Percentiles rank a stretch among this genome's conserved stretches.
Evolutionary conservation across 805 yeast genomes (phyloP).

Genomic region (Myxozyma udenii): DNA sequence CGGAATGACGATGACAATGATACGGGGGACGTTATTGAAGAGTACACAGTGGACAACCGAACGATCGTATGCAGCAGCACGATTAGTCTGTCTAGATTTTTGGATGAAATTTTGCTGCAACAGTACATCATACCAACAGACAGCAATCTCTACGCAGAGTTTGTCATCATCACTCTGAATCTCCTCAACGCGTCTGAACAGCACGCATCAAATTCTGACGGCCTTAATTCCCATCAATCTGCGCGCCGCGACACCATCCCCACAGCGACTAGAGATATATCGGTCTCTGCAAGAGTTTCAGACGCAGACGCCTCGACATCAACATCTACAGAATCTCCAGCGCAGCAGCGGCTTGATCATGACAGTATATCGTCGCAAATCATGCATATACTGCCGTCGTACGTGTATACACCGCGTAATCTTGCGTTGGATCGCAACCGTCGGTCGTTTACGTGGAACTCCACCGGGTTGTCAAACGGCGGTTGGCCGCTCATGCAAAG

Average conservation of each 20-base stretch:
- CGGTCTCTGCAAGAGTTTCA: not conserved
- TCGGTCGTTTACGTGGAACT: constrained; percentile 15
- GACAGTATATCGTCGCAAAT: constrained; percentile 1
- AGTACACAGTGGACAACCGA: constrained; percentile 2
- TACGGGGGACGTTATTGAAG: constrained; percentile 1
- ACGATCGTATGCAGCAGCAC: constrained; percentile 11
- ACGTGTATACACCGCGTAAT: constrained; percentile 18
- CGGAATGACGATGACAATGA: not conserved
- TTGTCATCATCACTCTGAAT: constrained; percentile 19
- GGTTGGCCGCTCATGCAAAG: constrained; percentile 26
- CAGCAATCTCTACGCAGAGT: constrained; percentile 13
- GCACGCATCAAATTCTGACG: not conserved
- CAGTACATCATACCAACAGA: constrained; percentile 19
- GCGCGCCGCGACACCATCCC: not conserved
- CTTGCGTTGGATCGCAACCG: constrained; percentile 6
- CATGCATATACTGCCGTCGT: not conserved
- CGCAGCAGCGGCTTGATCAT: not conserved
- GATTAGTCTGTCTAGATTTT: constrained; percentile 6
- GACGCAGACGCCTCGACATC: not conserved
- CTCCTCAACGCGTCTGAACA: constrained; percentile 3
- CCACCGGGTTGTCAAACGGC: constrained; percentile 9
- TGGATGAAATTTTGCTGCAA: constrained; percentile 8
- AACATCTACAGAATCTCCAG: not conserved
- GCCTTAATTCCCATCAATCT: too few relatives aligned
- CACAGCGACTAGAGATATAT: not conserved